Conservation (phyloP, 2,329 filamentous ascomycete genomes). For the Aspergillus sp. region DNA sequence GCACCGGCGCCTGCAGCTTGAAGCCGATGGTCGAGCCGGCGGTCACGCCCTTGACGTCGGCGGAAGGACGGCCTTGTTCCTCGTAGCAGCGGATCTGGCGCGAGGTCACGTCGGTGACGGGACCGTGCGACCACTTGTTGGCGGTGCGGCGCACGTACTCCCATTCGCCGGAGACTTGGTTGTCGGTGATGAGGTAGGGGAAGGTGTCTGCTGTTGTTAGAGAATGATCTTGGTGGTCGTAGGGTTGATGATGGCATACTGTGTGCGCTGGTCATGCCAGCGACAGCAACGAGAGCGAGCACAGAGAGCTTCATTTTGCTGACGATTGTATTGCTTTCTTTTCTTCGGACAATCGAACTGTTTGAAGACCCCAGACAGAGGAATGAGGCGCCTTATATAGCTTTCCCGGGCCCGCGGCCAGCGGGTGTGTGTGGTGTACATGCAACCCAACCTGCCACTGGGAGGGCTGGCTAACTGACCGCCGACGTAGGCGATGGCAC, state of each 20-base stretch:
- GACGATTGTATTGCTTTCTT: too few relatives aligned
- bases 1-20: constrained; percentile 4
- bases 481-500: too few relatives aligned
- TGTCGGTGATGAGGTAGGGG: background rate
- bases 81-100: constrained; percentile 8
- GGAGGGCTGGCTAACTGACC: too few relatives aligned
- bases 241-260: background rate
- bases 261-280: background rate
- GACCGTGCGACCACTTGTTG: background rate
- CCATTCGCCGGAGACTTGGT: background rate
- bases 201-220: background rate
- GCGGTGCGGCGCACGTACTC: background rate
- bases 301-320: background rate
- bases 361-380: too few relatives aligned
- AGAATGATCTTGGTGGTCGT: background rate
- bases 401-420: too few relatives aligned
- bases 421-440: too few relatives aligned
- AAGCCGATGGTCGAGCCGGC: constrained; percentile 9
- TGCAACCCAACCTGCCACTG: too few relatives aligned
- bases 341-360: too few relatives aligned
- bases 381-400: too few relatives aligned
- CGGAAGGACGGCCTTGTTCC: constrained; percentile 1
- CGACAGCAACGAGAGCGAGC: background rate
- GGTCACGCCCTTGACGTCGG: constrained; percentile 3
- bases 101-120: constrained; percentile 2